Percentiles rank a stretch among this genome's conserved stretches.
Conservation (phyloP, 1,284 basidiomycete species). For the Leccinum angustisporum region DNA sequence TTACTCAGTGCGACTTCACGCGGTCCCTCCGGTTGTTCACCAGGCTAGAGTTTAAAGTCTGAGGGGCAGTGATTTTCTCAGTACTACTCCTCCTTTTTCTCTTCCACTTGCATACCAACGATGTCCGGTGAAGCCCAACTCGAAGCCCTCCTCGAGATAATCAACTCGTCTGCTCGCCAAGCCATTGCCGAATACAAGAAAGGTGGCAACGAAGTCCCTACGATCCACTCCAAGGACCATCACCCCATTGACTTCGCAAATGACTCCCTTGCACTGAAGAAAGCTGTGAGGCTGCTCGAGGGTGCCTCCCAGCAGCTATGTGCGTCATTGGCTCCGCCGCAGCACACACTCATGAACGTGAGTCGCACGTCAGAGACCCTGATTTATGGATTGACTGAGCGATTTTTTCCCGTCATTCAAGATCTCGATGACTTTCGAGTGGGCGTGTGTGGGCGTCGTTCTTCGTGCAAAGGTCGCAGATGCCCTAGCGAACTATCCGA, state of each 20-base stretch:
- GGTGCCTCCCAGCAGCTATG: conserved; percentile 31
- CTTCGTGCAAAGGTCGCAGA: conserved; percentile 28
- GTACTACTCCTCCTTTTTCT: neutral
- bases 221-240: conserved; percentile 20
- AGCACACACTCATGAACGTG: conserved; percentile 24
- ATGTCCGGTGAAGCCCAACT: conserved; percentile 31
- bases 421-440: conserved; percentile 27
- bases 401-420: neutral
- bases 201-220: conserved; percentile 20
- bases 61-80: neutral
- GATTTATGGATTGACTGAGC: neutral
- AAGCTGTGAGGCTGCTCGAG: conserved; percentile 32
- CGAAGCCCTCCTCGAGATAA: neutral
- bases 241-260: conserved; percentile 28
- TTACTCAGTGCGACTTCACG: neutral
- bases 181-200: conserved; percentile 33
- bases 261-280: conserved; percentile 25
- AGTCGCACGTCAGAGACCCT: neutral
- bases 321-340: conserved; percentile 31
- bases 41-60: neutral
- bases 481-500: conserved; percentile 21
- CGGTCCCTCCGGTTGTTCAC: neutral
- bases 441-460: conserved; percentile 27
- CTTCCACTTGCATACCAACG: neutral
- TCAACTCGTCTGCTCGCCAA: conserved; percentile 21